Percentiles rank a stretch among this genome's conserved stretches.
Evolutionary conservation across 345 rosid species (phyloP).

Genomic region (Eucalyptus albens): DNA sequence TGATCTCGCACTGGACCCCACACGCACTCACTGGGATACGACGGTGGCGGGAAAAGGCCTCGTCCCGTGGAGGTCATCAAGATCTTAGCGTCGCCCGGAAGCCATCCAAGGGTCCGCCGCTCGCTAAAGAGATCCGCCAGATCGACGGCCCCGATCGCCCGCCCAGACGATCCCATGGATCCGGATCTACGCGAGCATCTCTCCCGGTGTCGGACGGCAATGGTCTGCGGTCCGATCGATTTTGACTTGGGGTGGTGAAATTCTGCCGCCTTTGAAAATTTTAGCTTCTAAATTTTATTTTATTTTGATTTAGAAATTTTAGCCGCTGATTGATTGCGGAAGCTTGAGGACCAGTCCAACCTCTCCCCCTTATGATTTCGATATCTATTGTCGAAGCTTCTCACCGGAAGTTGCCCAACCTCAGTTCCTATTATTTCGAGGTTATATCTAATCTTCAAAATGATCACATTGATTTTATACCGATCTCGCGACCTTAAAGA

Average conservation of each 20-base stretch:
- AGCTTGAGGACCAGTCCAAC: neutral
- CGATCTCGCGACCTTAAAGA: neutral
- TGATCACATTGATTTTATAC: accelerated
- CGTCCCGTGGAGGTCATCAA: neutral
- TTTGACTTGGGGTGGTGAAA: neutral
- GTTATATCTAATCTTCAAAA: too few species aligned
- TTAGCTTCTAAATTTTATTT: too few species aligned
- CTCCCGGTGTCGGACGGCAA: neutral
- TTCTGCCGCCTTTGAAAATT: too few species aligned
- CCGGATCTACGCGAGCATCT: neutral
- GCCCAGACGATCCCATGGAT: neutral
- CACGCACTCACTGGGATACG: neutral
- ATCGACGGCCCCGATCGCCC: neutral
- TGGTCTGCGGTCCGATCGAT: neutral
- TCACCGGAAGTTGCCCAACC: neutral
- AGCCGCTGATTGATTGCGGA: neutral
- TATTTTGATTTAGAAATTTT: too few species aligned
- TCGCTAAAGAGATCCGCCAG: neutral
- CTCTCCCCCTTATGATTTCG: neutral
- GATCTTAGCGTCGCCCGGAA: neutral
- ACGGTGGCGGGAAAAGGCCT: neutral
- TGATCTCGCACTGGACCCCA: neutral
- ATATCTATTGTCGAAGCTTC: too few species aligned
- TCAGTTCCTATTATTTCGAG: too few species aligned
- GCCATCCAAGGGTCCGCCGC: neutral